These are phyloP conservation scores for Leccinum obscurum DNA, from an alignment of 768 basidiomycete genomes.

Conservation along the genomic window DNA sequence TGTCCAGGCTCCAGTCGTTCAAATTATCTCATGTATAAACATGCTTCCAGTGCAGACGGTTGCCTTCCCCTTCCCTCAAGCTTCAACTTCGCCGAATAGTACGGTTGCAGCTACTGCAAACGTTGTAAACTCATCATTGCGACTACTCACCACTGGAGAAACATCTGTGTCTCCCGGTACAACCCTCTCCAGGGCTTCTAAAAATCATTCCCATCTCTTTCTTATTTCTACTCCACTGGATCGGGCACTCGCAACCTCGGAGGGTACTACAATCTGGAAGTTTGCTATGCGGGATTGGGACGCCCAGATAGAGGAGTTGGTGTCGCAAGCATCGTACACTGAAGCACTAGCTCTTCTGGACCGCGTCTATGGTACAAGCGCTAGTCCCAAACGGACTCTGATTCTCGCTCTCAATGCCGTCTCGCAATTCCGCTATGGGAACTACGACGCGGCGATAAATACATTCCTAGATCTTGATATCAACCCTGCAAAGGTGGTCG, in stretches of 20 bases:
- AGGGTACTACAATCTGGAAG: constrained; percentile 81
- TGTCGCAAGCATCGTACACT: constrained; percentile 61
- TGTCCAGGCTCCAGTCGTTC: constrained; percentile 58
- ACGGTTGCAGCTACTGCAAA: background rate
- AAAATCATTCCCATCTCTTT: constrained; percentile 45
- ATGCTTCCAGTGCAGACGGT: constrained; percentile 60
- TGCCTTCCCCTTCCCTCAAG: constrained; percentile 58
- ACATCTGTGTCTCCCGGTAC: constrained; percentile 53
- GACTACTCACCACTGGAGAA: constrained; percentile 45
- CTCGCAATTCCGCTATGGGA: constrained; percentile 63
- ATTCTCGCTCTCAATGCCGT: constrained; percentile 80
- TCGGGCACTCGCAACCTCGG: constrained; percentile 55
- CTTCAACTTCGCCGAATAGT: constrained; percentile 17
- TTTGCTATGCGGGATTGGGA: constrained; percentile 72
- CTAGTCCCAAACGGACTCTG: constrained; percentile 43
- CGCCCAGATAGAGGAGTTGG: constrained; percentile 83
- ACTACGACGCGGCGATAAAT: constrained; percentile 81
- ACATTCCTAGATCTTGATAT: constrained; percentile 85
- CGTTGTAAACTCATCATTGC: constrained; percentile 49
- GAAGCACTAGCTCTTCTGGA: constrained; percentile 83
- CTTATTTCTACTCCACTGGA: constrained; percentile 76
- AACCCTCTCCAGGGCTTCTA: background rate
- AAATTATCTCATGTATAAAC: constrained; percentile 72
- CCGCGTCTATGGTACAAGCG: constrained; percentile 23
- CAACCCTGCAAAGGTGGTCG: constrained; percentile 92